Base-by-base conservation (phyloP, 371 early-diverging fungal genomes). In the Mucor mucedo region DNA sequence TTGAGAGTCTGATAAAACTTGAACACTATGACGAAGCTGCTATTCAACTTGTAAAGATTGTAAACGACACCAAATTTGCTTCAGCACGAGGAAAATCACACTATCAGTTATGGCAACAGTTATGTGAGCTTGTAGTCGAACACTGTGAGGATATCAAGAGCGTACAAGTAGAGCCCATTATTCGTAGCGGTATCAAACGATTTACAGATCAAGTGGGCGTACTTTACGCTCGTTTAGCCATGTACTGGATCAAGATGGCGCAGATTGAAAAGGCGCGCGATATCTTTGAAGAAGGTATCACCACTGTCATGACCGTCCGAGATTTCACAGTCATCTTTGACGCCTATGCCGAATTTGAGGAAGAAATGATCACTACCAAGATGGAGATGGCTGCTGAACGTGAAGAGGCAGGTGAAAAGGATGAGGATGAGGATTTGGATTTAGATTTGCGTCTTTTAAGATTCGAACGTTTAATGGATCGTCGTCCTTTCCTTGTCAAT, bases 291-390 rank as follows among this genome's bases (percentile, higher is more conserved):
- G 96, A 98, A 70, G 98, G 93, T 0, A 79, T 98, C 47, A 81
- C 79, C 1, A 82, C 82, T 0, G 98, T 97, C 13, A 80, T 76
- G 71, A 95, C 94, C 0, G 93, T 97, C n/a, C 87, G 93, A 27
- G 98, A 98, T 73, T 99, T 99, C 60, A 89, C 96, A 0, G 89
- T 92, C 64, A 90, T 99, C 48, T 99, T 97, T 78, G 97, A 99
- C 63, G 91, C 96, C 2, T 98, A 95, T 66, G 93, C 94, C 7
- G 91, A 94, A 59, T 91, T 95, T 63, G 95, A 95, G 63, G 96
- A 97, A 73, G 82, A 86, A 5, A 82, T 91, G 58, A 85, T 96
- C 38, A 78, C 89, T 1, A 83, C 85, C 5, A 87, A 85, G 53
- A 92, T 96, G 92, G 92, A 94, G 64, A 82, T 84, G 47, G 87